Base-by-base conservation (phyloP, 2,329 filamentous ascomycete genomes). In the Cladophialophora carrionii region DNA sequence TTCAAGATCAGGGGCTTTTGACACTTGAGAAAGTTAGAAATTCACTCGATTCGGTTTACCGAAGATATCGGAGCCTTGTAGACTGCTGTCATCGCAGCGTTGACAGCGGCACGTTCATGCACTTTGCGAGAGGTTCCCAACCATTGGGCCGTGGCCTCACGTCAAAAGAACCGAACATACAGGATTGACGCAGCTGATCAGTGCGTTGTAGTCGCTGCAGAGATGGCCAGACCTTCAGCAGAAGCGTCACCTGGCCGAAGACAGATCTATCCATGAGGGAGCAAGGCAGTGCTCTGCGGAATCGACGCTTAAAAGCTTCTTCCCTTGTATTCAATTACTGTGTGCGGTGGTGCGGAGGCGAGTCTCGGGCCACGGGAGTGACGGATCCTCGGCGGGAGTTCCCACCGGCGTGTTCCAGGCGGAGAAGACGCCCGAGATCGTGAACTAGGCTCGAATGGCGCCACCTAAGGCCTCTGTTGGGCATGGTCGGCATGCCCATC, bases 11-110 rank as follows among this genome's bases (percentile, higher is more conserved):
- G 26, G 41, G 56, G 7, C n/a, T 14, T 58, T 37, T 22, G 31
- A 58, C 41, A 46, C 56, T 43, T 48, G 41, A 58, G 24, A 49
- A 58, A 46, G 41, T n/a, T 26, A 51, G 20, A 51, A 51, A 7
- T 14, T 9, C 20, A 4, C 22, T 51, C 20, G 20, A 51, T 51
- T 26, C 24, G 48, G 4, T n/a, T n/a, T 24, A 20, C 24, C n/a
- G 12, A 43, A 12, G n/a, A 43, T 17, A 29, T 24, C 24, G 24
- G 8, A 4, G 20, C 48, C 20, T 51, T 51, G 20, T 24, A 51
- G 14, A 2, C 56, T 20, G 17, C 34, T 57, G 26, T 29, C 26
- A 29, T 29, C 26, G 26, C 6, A 29, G 26, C 26, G 26, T 29
- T 29, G 26, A 29, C 26, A 43, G 37, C 37, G 37, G 6, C n/a